Base-by-base conservation (phyloP, 495 filamentous ascomycete genomes). In the Penicillium cinerascens region DNA sequence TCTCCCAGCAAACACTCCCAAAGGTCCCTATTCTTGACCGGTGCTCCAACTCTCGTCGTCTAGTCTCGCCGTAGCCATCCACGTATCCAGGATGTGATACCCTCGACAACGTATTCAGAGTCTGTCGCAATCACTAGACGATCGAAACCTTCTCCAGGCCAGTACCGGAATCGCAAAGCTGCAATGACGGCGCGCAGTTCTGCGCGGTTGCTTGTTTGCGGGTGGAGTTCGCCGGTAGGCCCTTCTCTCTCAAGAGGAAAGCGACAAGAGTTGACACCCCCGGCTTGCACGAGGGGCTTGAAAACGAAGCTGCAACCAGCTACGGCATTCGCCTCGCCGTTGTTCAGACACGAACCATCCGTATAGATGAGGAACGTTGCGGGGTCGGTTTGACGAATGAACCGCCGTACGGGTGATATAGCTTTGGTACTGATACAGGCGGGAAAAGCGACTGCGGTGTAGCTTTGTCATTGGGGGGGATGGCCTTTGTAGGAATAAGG, bases 121-220 rank as follows among this genome's bases (percentile, higher is more conserved):
- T 72, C 67, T 0, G 68, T 71, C 3, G 70, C 70, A 44, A 73
- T 70, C 35, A 72, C 64, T 1, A 77, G 15, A 16, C 37, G 59
- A 6, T 43, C 48, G 44, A 66, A 68, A 8, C 55, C 42, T 6
- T 29, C 45, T 0, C 3, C 2, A 15, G 1, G 1, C 55, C 50
- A 54, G 17, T 22, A 4, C 9, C 20, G 17, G 35, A 59, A 65
- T 3, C 59, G 65, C 1, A 69, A 45, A 21, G 71, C 73, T 25
- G 59, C 73, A 43, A 76, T 61, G 17, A 70, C 69, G 5, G 72
- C 72, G 3, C 73, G 73, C 5, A 76, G 61, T 49, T 75, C 68
- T 22, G 72, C 74, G 0, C 71, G 60, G 37, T 73, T 70, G 57
- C 65, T 74, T 2, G 72, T 76, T 44, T 57, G 55, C 27, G 44